Evolutionary conservation across 345 rosid species (phyloP), one percentile per base, ranked within the genome.

Genomic region (Conringia planisiliqua): DNA sequence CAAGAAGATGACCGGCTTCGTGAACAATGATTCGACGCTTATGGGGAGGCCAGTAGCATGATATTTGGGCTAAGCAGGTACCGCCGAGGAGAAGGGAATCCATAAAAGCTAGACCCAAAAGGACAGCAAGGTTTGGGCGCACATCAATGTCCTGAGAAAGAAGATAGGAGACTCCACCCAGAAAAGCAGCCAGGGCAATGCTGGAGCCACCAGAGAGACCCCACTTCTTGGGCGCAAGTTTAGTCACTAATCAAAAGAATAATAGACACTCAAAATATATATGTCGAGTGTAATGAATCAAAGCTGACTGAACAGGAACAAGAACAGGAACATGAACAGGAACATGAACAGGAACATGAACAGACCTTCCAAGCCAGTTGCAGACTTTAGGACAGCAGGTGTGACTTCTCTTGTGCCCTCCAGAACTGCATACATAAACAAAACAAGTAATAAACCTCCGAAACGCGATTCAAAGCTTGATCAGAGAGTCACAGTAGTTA

Each of bases 21-120:
- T 94, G 98, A 85, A 94, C 93, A 42, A 94, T 70, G 71, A 94
- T 90, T 62, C 96, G 81, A 7, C 87, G 95, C 82, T 83, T 90
- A 80, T 78, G 79, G 5, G 98, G 96, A 78, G 96, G 98, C 98
- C 98, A 94, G 66, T 81, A 89, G 74, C 95, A 83, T n/a, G 97
- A 87, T 57, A 94, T 79, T 78, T 86, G 90, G 43, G 96, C 97
- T 70, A 94, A 77, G 73, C 96, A 89, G 42, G 83, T 82, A 64
- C 98, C 98, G 47, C 98, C 97, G 30, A 91, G 96, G 64, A 89
- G 84, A 62, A 81, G 48, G 8, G 96, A 82, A 64, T 94, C 98
- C 70, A 77, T n/a, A 66, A 81, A 81, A 51, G 98, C 90, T 27
- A 94, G 70, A 60, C 87, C 96, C 64, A 91, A 78, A 55, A 89